phyloP scores from a whole-genome alignment of 2,329 filamentous ascomycete species.

The Cladosporium colombiae region DNA sequence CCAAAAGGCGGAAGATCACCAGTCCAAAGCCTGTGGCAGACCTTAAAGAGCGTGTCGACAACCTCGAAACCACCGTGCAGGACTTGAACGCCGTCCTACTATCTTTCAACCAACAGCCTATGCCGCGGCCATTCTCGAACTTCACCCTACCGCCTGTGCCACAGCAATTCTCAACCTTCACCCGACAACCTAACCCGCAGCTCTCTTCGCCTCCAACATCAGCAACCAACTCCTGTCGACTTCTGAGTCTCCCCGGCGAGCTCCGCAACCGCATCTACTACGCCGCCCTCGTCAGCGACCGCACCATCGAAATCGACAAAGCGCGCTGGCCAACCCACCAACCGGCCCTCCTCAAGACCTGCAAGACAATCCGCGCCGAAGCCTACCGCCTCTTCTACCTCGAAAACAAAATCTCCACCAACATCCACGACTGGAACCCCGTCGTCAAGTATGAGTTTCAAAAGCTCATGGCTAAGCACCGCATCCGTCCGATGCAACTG shows the following conservation, averaged over 20 bases:
- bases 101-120: background rate
- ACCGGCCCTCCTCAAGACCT: constrained; percentile 6
- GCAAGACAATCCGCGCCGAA: background rate
- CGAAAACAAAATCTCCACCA: constrained; percentile 9
- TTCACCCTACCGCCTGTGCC: background rate
- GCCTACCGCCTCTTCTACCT: constrained; percentile 9
- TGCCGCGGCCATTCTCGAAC: background rate
- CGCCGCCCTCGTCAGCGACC: background rate
- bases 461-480: background rate
- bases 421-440: constrained; percentile 7
- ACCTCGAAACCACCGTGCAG: background rate
- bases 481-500: background rate
- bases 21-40: background rate
- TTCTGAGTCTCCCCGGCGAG: constrained; percentile 6
- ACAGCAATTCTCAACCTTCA: background rate
- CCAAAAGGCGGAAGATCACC: background rate
- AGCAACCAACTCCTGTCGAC: background rate
- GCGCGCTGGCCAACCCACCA: constrained; percentile 1
- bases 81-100: background rate
- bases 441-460: background rate
- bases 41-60: background rate
- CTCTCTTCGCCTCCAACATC: background rate
- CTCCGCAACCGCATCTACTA: constrained; percentile 16
- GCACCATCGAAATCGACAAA: background rate
- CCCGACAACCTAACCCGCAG: background rate